A percentile compares a stretch with the other conserved stretches of the same genome.
Evolutionary conservation across 192 early-diverging fungal species (phyloP).

Genomic region (Kappamyces sp.): DNA sequence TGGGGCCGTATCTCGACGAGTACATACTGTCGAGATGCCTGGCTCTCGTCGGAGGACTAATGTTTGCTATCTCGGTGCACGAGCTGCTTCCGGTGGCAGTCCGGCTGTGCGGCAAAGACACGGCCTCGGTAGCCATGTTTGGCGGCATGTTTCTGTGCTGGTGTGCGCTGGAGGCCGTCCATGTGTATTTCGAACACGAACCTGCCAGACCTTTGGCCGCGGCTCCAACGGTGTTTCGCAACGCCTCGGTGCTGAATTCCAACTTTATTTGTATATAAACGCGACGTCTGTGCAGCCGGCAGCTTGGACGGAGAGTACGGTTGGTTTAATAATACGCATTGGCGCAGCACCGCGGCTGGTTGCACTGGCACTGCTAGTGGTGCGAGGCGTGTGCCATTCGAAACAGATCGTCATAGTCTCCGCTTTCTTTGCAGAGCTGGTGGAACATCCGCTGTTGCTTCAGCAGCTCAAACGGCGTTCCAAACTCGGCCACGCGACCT

Average conservation of each 20-base stretch:
- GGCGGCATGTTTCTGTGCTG: not conserved
- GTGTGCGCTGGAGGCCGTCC: too few species aligned
- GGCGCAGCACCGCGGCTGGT: too few species aligned
- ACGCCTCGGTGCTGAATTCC: too few species aligned
- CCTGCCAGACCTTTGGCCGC: too few species aligned
- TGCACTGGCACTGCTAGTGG: too few species aligned
- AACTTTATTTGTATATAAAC: too few species aligned
- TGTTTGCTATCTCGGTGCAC: constrained; percentile 45
- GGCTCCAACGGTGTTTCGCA: too few species aligned
- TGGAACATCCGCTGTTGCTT: constrained; percentile 16
- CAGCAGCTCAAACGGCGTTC: constrained; percentile 54
- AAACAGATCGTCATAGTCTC: not conserved
- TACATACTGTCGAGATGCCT: constrained; percentile 29
- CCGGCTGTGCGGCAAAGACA: constrained; percentile 31
- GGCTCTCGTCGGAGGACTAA: constrained; percentile 39
- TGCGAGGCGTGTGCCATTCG: not conserved
- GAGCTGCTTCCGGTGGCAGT: constrained; percentile 44
- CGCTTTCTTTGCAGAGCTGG: not conserved
- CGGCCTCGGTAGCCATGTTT: constrained; percentile 32
- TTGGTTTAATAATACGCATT: too few species aligned
- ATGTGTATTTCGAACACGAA: too few species aligned
- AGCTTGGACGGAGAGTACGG: too few species aligned
- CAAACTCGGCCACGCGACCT: constrained; percentile 64
- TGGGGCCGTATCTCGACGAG: constrained; percentile 24
- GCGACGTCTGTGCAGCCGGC: too few species aligned